Conservation (phyloP, 2,329 filamentous ascomycete genomes). For the Talaromyces sp. region DNA sequence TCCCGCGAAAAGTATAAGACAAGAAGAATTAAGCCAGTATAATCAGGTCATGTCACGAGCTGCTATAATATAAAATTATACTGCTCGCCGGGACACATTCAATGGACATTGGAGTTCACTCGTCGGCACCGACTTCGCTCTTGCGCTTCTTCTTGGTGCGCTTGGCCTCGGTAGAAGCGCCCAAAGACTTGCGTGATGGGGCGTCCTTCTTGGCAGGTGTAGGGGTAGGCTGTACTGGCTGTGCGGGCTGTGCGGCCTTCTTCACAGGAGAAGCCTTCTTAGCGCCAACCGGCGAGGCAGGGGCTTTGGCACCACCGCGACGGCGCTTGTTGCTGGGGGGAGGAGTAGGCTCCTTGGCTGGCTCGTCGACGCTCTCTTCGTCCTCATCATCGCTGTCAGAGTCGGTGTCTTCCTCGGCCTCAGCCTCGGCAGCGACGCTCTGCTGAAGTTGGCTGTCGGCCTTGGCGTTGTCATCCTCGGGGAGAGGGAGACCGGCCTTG, state of each 20-base stretch:
- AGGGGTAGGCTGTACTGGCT: background rate
- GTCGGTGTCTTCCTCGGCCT: slow-evolving; percentile 28
- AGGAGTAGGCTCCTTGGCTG: slow-evolving; percentile 43
- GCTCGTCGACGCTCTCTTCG: slow-evolving; percentile 25
- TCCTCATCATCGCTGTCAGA: slow-evolving; percentile 19
- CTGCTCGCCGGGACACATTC: background rate
- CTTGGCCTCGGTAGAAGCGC: slow-evolving; percentile 28
- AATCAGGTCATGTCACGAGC: background rate
- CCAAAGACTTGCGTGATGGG: slow-evolving; percentile 30
- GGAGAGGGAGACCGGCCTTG: slow-evolving; percentile 49
- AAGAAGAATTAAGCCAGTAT: background rate
- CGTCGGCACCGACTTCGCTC: slow-evolving; percentile 36
- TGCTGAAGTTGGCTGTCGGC: slow-evolving; percentile 42
- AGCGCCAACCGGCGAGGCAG: slow-evolving; percentile 29
- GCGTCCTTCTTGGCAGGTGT: slow-evolving; percentile 29
- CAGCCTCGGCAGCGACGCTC: slow-evolving; percentile 37
- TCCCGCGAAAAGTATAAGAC: background rate
- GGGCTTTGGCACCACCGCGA: slow-evolving; percentile 34
- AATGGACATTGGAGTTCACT: slow-evolving; percentile 17
- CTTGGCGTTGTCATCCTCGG: slow-evolving; percentile 43
- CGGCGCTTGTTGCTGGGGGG: slow-evolving; percentile 47
- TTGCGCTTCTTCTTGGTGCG: slow-evolving; percentile 48
- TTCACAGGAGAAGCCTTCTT: slow-evolving; percentile 39
- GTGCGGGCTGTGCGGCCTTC: slow-evolving; percentile 20
- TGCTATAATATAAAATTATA: background rate